A percentile compares a stretch with the other conserved stretches of the same genome.
phyloP scores from a whole-genome alignment of 345 rosid genomes.

The Eucalyptus polybractea region DNA sequence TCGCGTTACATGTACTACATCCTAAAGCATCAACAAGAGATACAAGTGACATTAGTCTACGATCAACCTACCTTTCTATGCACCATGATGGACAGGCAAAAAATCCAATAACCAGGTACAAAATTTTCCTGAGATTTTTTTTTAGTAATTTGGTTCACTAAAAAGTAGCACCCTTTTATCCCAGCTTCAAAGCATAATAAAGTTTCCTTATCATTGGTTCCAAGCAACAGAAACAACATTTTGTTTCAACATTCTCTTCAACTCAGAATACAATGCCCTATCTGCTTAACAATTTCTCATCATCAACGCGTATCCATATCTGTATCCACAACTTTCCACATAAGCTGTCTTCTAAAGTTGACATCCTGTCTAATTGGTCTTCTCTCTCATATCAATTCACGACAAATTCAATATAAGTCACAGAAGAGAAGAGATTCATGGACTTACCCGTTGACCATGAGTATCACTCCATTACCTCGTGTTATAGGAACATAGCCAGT shows the following conservation, averaged over 20 bases:
- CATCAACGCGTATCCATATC: neutral
- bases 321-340: neutral
- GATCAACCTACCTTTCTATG: neutral
- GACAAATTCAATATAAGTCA: neutral
- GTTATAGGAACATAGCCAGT: slow-evolving; percentile 89
- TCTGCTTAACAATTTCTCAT: neutral
- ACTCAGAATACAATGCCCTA: neutral
- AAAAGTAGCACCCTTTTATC: neutral
- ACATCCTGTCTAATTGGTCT: neutral
- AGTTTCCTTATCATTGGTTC: neutral
- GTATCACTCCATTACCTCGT: slow-evolving; percentile 83
- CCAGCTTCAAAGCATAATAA: neutral
- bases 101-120: neutral
- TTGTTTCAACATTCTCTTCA: neutral
- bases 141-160: neutral
- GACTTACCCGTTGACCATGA: slow-evolving; percentile 92
- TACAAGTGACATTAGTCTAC: neutral
- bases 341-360: neutral
- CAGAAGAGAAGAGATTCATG: neutral
- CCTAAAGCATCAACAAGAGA: neutral
- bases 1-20: neutral
- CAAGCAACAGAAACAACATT: neutral
- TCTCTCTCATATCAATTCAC: neutral
- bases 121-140: neutral
- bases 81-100: neutral